Percentiles rank a stretch among this genome's conserved stretches.
Conservation (phyloP, 768 basidiomycete genomes). For the Lentinula detonsa region DNA sequence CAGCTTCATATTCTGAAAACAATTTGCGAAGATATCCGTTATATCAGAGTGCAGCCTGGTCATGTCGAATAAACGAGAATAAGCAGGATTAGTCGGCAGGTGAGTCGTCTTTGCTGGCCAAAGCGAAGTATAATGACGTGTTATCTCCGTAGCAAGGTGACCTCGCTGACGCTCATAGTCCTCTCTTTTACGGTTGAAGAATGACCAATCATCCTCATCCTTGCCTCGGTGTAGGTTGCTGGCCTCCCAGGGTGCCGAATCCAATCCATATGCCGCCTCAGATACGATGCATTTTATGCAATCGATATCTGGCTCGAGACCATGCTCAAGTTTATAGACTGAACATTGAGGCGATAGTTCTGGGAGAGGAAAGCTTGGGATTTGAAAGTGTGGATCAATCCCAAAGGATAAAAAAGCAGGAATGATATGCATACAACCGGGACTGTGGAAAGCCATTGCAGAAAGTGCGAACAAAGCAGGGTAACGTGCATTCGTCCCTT, state of each 20-base stretch:
- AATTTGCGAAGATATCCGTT: background rate
- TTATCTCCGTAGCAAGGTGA: background rate
- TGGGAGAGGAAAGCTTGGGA: conserved; percentile 12
- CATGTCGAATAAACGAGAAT: background rate
- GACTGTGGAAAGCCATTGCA: conserved; percentile 22
- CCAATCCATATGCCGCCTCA: background rate
- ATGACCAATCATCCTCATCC: background rate
- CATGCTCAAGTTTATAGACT: background rate
- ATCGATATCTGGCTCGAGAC: background rate
- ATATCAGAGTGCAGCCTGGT: background rate
- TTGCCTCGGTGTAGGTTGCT: background rate
- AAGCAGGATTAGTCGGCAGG: background rate
- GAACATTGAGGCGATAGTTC: conserved; percentile 8
- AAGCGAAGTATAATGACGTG: background rate
- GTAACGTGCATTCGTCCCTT: conserved; percentile 2
- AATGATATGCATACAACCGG: conserved; percentile 11
- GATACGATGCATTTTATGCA: background rate
- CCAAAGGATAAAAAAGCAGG: conserved; percentile 22
- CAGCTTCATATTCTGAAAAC: background rate
- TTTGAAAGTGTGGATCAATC: conserved; percentile 11
- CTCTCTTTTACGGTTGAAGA: background rate
- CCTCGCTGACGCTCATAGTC: background rate
- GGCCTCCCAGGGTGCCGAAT: background rate
- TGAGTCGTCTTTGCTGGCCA: background rate
- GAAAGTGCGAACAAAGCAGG: conserved; percentile 21